A percentile compares a stretch with the other conserved stretches of the same genome.
These are phyloP conservation scores for Cercophora sp. DNA, from an alignment of 495 filamentous ascomycete genomes.

Conservation along the genomic window DNA sequence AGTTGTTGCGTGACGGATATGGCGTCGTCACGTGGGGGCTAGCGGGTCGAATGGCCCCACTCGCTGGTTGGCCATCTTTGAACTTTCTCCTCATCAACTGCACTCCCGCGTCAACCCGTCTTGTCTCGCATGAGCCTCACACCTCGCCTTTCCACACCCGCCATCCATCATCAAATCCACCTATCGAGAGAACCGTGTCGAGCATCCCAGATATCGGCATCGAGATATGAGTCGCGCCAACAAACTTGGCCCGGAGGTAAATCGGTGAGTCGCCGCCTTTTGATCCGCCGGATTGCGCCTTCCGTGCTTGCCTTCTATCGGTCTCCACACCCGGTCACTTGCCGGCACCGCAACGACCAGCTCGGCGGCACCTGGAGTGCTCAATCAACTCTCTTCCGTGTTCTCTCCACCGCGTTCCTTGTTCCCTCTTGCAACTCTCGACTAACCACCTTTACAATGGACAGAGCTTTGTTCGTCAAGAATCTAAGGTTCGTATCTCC, in stretches of 20 bases:
- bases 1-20: not conserved
- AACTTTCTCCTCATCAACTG: constrained; percentile 33
- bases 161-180: constrained; percentile 13
- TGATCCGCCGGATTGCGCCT: no score
- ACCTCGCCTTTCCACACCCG: constrained; percentile 15
- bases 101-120: constrained; percentile 28
- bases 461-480: constrained; percentile 95
- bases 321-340: no score
- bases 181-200: constrained; percentile 25
- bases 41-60: constrained; percentile 20
- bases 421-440: constrained; percentile 22
- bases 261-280: constrained; percentile 81
- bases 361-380: no score
- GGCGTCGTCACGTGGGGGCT: constrained; percentile 28
- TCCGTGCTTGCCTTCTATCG: no score
- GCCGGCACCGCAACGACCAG: no score
- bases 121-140: constrained; percentile 28
- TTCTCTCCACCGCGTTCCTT: not conserved
- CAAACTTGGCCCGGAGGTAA: constrained; percentile 95
- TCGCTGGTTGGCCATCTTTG: constrained; percentile 16
- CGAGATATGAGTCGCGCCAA: constrained; percentile 74
- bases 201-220: constrained; percentile 26
- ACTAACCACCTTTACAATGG: constrained; percentile 29
- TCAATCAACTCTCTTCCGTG: not conserved
- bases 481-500: constrained; percentile 88